Conservation (phyloP, 75 land plant species). For the Pseudotsuga menziesii region DNA sequence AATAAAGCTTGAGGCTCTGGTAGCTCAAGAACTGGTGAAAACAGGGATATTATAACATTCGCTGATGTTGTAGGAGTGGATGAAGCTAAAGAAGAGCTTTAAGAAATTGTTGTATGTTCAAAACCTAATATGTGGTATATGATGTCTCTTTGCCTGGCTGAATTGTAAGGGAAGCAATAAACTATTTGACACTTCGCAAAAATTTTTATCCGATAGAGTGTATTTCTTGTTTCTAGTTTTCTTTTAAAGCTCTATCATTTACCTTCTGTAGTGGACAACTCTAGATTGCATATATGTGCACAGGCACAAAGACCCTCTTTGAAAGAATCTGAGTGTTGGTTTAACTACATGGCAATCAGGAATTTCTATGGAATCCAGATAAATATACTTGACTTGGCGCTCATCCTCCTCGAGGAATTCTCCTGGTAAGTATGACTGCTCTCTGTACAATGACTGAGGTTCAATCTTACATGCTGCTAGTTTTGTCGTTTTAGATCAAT, state of each 20-base stretch:
- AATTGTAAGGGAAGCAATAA: background rate
- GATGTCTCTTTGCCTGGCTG: background rate
- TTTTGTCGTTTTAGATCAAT: background rate
- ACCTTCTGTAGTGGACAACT: too few relatives aligned
- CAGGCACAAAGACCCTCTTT: too few relatives aligned
- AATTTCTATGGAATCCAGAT: slow-evolving; percentile 90
- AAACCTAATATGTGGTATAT: background rate
- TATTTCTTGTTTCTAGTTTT: background rate
- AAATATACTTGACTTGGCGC: slow-evolving; percentile 87
- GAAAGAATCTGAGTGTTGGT: background rate
- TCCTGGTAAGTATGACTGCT: slow-evolving; percentile 58
- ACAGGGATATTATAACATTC: slow-evolving; percentile 74
- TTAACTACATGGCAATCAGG: slow-evolving; percentile 32
- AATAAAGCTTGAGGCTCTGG: slow-evolving; percentile 62
- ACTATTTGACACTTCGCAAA: background rate
- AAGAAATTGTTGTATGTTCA: slow-evolving; percentile 92
- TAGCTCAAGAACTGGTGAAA: slow-evolving; percentile 71
- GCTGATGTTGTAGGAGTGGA: slow-evolving; percentile 98
- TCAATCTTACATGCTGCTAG: background rate
- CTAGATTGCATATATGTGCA: too few relatives aligned
- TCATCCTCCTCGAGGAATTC: slow-evolving; percentile 92
- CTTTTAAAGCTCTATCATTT: background rate
- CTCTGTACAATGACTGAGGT: background rate
- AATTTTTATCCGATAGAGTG: background rate
- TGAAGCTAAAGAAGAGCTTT: slow-evolving; percentile 98